phyloP scores from a whole-genome alignment of 192 early-diverging fungal genomes.

The Funneliformis geosporum region DNA sequence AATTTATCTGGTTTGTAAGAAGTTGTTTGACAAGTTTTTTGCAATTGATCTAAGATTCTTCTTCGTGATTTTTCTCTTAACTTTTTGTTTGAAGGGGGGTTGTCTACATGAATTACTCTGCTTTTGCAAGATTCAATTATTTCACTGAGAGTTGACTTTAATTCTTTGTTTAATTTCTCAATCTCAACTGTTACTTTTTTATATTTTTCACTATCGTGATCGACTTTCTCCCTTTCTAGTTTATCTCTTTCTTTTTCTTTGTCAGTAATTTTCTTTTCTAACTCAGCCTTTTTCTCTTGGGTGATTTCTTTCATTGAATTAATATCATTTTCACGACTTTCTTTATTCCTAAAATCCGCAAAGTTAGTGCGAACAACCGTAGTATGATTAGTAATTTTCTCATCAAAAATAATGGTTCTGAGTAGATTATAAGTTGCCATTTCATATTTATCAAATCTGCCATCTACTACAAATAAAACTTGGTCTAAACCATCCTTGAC shows the following conservation, averaged over 20 bases:
- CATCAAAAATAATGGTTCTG: slow-evolving; percentile 11
- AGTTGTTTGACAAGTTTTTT: not conserved
- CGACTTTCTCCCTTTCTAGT: no score
- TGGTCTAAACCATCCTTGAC: slow-evolving; percentile 10
- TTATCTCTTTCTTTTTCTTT: no score
- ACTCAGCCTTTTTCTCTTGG: not conserved
- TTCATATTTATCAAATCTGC: not conserved
- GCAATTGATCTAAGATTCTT: not conserved
- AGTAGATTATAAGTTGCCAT: not conserved
- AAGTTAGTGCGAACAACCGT: slow-evolving; percentile 4
- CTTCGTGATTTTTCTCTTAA: not conserved
- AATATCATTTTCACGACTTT: not conserved
- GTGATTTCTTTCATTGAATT: no score
- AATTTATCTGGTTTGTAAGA: not conserved
- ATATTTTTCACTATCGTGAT: no score
- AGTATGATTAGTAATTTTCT: not conserved
- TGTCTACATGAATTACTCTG: not conserved
- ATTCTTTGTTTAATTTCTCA: no score
- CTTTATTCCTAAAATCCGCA: not conserved
- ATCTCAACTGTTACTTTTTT: no score
- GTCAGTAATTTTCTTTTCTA: no score
- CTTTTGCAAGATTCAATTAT: not conserved
- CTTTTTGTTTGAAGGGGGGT: not conserved
- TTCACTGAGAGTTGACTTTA: no score
- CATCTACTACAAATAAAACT: slow-evolving; percentile 7